Conservation (phyloP, 2,329 filamentous ascomycete genomes). For the Xylariales sp. region DNA sequence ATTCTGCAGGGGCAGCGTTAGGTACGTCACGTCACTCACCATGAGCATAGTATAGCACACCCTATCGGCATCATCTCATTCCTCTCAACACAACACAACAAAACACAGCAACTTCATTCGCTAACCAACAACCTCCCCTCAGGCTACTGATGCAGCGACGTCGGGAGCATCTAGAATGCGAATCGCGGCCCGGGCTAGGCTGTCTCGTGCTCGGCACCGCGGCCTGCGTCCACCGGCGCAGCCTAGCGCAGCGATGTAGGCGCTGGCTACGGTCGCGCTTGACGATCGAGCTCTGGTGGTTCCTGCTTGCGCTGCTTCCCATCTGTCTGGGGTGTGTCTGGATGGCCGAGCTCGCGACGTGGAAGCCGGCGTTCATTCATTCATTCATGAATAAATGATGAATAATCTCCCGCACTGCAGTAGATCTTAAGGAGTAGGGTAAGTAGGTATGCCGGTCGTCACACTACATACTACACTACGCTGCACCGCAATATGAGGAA, state of each 20-base stretch:
- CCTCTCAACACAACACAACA: too few species aligned
- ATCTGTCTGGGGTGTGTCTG: slow-evolving; percentile 51
- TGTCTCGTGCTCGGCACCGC: slow-evolving; percentile 65
- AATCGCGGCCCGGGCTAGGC: slow-evolving; percentile 66
- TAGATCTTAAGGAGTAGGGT: too few species aligned
- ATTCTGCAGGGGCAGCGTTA: slow-evolving; percentile 70
- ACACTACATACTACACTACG: too few species aligned
- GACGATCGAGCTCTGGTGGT: slow-evolving; percentile 62
- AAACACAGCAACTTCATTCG: too few species aligned
- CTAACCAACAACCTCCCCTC: neutral
- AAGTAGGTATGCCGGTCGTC: too few species aligned
- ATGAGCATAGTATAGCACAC: neutral
- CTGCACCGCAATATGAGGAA: too few species aligned
- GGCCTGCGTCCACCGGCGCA: slow-evolving; percentile 59
- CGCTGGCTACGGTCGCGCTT: slow-evolving; percentile 59
- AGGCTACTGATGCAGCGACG: slow-evolving; percentile 67
- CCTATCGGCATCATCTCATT: neutral
- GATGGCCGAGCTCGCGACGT: slow-evolving; percentile 35
- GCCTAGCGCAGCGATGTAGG: slow-evolving; percentile 58
- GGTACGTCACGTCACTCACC: slow-evolving; percentile 51
- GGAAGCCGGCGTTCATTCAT: slow-evolving; percentile 28
- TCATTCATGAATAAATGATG: neutral
- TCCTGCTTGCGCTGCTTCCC: slow-evolving; percentile 57
- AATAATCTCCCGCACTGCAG: too few species aligned
- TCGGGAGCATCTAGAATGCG: slow-evolving; percentile 70